phyloP scores from a whole-genome alignment of 2,329 filamentous ascomycete genomes.

The Xylaria multiplex region DNA sequence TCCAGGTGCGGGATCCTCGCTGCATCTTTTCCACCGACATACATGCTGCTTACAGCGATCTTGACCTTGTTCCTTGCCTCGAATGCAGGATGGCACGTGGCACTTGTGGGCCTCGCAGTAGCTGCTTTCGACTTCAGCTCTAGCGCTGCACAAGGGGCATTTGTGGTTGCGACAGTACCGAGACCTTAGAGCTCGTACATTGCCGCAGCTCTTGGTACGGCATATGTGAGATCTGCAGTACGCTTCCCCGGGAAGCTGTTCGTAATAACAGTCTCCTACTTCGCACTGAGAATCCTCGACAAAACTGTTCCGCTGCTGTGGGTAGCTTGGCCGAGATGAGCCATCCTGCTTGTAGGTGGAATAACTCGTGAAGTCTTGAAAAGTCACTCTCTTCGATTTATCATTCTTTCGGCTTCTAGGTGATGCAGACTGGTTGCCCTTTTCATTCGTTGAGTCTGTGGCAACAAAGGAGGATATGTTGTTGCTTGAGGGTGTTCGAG shows the following conservation, averaged over 20 bases:
- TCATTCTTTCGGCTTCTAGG: background rate
- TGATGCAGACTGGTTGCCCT: background rate
- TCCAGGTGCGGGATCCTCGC: background rate
- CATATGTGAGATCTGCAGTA: conserved; percentile 26
- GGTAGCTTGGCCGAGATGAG: background rate
- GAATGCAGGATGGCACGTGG: background rate
- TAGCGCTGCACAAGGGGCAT: background rate
- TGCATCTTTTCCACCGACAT: conserved; percentile 11
- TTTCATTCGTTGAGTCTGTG: background rate
- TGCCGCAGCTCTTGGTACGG: conserved; percentile 2
- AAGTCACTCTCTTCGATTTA: background rate
- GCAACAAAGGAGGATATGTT: background rate
- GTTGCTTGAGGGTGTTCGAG: background rate
- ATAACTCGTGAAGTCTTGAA: background rate
- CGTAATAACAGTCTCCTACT: conserved; percentile 21
- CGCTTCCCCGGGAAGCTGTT: background rate
- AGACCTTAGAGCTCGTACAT: conserved; percentile 8
- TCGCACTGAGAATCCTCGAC: conserved; percentile 6
- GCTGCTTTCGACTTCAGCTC: background rate
- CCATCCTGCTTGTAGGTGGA: background rate
- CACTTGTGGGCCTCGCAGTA: conserved; percentile 10
- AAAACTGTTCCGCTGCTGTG: background rate
- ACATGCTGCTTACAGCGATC: conserved; percentile 13
- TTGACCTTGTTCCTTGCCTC: background rate
- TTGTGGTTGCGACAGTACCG: conserved; percentile 22